These are phyloP conservation scores for Nectriaceae sp. DNA, from an alignment of 2,329 filamentous ascomycete species.

Conservation along the genomic window DNA sequence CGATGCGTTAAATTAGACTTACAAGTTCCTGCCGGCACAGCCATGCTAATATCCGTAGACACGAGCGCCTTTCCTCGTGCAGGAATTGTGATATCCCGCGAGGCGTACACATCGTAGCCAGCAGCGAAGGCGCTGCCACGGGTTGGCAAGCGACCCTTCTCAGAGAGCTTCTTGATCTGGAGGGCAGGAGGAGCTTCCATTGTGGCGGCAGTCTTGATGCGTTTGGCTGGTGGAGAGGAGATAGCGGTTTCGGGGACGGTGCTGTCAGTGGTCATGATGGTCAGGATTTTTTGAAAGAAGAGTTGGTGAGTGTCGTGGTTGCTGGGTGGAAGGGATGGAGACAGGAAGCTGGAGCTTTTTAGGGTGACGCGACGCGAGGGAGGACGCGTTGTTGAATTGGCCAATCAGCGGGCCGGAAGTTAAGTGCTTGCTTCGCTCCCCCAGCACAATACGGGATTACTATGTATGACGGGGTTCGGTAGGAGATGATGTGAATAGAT, in stretches of 20 bases:
- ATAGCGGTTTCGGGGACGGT: conserved; percentile 46
- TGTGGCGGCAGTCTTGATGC: conserved; percentile 64
- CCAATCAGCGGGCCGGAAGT: conserved; percentile 25
- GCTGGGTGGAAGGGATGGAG: not conserved
- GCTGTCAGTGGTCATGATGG: conserved; percentile 19
- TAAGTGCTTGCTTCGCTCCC: conserved; percentile 28
- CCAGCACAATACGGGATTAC: too few relatives aligned
- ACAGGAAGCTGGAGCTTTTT: conserved; percentile 15
- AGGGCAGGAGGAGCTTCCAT: conserved; percentile 59
- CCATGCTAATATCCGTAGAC: conserved; percentile 88
- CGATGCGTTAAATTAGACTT: conserved; percentile 36
- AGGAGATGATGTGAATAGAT: too few relatives aligned
- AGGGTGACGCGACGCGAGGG: conserved; percentile 33
- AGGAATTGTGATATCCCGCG: conserved; percentile 74
- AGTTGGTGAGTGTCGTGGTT: conserved; percentile 11
- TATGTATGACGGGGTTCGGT: too few relatives aligned
- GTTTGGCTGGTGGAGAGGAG: conserved; percentile 76
- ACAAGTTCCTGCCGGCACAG: conserved; percentile 90
- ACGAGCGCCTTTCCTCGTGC: conserved; percentile 83
- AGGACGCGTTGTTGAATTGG: conserved; percentile 27
- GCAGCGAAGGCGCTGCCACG: conserved; percentile 87
- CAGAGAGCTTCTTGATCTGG: conserved; percentile 84
- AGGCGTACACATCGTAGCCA: conserved; percentile 90
- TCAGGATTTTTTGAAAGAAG: too few relatives aligned
- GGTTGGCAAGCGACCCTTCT: conserved; percentile 79